Evolutionary conservation across 495 filamentous ascomycete genomes (phyloP).

Genomic region (Penicillium paradoxum): DNA sequence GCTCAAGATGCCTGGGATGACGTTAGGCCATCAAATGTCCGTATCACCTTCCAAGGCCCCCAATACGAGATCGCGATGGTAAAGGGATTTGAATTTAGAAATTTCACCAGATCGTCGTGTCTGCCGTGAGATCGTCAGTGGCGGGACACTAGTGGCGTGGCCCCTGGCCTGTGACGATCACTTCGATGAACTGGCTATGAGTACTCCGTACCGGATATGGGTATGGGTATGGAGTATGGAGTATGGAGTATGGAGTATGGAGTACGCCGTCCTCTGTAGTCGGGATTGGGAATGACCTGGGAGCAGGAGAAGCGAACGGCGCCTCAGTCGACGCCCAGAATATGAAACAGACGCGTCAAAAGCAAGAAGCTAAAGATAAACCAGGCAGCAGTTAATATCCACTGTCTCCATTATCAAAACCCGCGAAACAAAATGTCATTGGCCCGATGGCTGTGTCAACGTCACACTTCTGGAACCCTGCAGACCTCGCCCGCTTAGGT

Average conservation of each 20-base stretch:
- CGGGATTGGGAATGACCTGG: too few relatives aligned
- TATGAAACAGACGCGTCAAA: too few relatives aligned
- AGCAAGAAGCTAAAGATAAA: not conserved
- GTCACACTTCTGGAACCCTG: too few relatives aligned
- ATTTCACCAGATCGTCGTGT: not conserved
- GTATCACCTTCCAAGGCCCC: not conserved
- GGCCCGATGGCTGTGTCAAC: too few relatives aligned
- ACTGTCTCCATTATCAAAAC: too few relatives aligned
- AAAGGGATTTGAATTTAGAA: not conserved
- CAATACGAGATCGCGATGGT: not conserved
- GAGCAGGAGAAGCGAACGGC: too few relatives aligned
- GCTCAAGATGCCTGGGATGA: not conserved
- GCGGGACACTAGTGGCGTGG: conserved; percentile 12
- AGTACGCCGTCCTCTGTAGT: too few relatives aligned
- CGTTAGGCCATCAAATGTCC: not conserved
- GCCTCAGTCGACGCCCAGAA: too few relatives aligned
- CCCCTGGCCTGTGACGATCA: conserved; percentile 9
- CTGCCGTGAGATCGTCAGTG: conserved; percentile 22
- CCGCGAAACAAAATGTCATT: too few relatives aligned
- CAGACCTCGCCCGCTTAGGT: too few relatives aligned
- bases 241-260: not conserved
- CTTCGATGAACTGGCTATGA: not conserved
- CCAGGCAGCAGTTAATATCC: not conserved
- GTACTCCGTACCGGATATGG: too few relatives aligned
- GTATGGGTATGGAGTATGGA: too few relatives aligned